Evolutionary conservation across 2,329 filamentous ascomycete genomes (phyloP), one percentile per base, ranked within the genome.

Genomic region (Remersonia thermophila): DNA sequence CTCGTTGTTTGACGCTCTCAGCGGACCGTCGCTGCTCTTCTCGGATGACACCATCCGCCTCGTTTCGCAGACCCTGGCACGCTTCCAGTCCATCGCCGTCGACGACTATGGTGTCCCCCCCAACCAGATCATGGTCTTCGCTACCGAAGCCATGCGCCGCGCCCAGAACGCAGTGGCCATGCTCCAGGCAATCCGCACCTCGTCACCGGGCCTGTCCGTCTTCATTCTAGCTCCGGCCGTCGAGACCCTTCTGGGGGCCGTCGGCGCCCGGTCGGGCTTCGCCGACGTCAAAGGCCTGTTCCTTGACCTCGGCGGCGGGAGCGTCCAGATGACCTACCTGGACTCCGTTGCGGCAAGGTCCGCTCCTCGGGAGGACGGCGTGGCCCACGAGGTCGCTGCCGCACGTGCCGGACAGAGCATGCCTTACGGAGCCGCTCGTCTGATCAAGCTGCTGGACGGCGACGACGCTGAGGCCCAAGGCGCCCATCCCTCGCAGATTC

Each of bases 101-200:
- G 53, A 66, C 37, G 71, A 78, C 39, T 84, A 83, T 51, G 65
- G 67, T 13, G 83, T 94, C 0, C 73, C 73, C 0, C 53, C 65
- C 1, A 47, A 58, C 25, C 77, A 86, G 44, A 72, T 89, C 41
- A 71, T 73, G 14, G 72, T 94, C 8, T 73, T 95, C 29, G 87
- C 86, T 14, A 95, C 87, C 0, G 87, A 94, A 57, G 87, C 87
- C 3, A 91, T 87, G 55, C 76, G 87, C 30, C 83, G 77, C 16
- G 84, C 87, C 5, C 58, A 71, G 39, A 95, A 95, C 51, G 76
- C 78, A 1, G 63, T 63, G 14, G 69, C 74, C 1, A 84, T 91
- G 58, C 65, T 83, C 2, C 55, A 61, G 0, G 66, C 69, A 23
- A 87, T 95, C 44, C 63, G 67, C 30, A 54, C 64, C 3, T 62